Percentiles rank a stretch among this genome's conserved stretches.
These are phyloP conservation scores for Kodamaea sagamina DNA, from an alignment of 805 yeast species.

Conservation along the genomic window DNA sequence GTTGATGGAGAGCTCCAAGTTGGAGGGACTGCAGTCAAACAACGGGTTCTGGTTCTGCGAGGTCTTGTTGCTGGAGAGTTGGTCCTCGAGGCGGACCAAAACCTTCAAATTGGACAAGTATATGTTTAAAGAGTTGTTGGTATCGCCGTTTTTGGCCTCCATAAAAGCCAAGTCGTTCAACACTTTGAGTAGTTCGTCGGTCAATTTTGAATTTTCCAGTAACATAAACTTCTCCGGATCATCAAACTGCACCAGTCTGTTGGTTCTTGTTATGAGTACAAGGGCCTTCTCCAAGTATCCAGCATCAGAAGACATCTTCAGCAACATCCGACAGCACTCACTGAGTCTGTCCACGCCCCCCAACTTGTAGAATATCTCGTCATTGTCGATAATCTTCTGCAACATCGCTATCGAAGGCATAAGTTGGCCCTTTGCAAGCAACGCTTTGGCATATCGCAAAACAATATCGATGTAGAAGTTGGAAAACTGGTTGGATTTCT, in stretches of 20 bases:
- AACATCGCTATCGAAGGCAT: conserved; percentile 32
- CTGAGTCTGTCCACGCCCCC: conserved; percentile 45
- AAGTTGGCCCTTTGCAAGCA: conserved; percentile 42
- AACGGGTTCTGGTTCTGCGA: conserved; percentile 37
- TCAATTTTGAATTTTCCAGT: conserved; percentile 28
- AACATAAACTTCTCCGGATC: conserved; percentile 28
- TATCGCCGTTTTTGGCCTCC: conserved; percentile 24
- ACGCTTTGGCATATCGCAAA: conserved; percentile 41
- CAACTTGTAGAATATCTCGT: conserved; percentile 36
- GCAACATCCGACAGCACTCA: conserved; percentile 40
- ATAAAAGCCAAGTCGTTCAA: conserved; percentile 38
- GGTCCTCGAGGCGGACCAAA: conserved; percentile 22
- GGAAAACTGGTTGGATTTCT: conserved; percentile 34
- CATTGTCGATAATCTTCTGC: conserved; percentile 33
- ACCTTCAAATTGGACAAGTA: conserved; percentile 37
- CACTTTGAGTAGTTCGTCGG: conserved; percentile 39
- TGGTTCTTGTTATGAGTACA: conserved; percentile 32
- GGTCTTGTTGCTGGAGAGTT: conserved; percentile 18
- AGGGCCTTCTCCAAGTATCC: conserved; percentile 33
- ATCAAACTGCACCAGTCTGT: conserved; percentile 23
- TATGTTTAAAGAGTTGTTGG: conserved; percentile 34
- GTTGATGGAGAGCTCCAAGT: conserved; percentile 30
- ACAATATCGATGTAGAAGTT: conserved; percentile 47
- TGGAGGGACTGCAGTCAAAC: conserved; percentile 34
- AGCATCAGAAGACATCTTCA: conserved; percentile 29